Evolutionary conservation across 129 eudicot species (phyloP), one percentile per base, ranked within the genome.

Genomic region (Centaurea solstitialis): DNA sequence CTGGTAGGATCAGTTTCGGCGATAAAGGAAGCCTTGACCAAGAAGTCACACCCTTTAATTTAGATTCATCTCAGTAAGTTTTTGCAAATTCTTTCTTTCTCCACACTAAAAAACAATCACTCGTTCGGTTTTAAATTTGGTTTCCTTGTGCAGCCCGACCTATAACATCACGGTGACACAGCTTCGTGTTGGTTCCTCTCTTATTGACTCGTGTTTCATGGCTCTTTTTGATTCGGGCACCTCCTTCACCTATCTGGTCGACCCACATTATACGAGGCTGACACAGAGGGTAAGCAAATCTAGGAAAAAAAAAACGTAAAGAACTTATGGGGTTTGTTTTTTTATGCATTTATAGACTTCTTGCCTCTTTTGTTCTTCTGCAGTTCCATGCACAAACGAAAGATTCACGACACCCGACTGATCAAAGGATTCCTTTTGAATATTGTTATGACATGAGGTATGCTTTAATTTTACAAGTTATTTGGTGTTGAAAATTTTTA

Each of bases 221-320:
- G 93, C 97, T 62, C 99, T 94, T 79, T 90, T 94, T 69, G 99
- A 94, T 82, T 92, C 99, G 73, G 99, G 97, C 37, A 92, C 97
- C 81, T 90, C 98, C 61, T 94, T 91, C 78, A 91, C 98, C 23
- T 90, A 91, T 85, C 90, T 94, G 66, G 86, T 79, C 22, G 91
- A 88, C 37, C 97, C 97, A 10, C 81, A 81, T 73, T 94, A 90
- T 82, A 76, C 87, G 35, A 90, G 80, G 83, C 85, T 94, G 50
- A 73, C 91, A 78, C 86, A 93, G 68, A 90, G 87, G 88, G 97
- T 94, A 86, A 87, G 86, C 62, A 77, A 61, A 70, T 40, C 28
- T 68, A 35, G 22, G n/a, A n/a, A n/a, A n/a, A n/a, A n/a, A n/a
- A 82, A 50, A 26, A 81, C 15, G 15, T 26, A 76, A 76, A 57